phyloP scores from a whole-genome alignment of 768 basidiomycete genomes.

The Leccinum disarticulatum region DNA sequence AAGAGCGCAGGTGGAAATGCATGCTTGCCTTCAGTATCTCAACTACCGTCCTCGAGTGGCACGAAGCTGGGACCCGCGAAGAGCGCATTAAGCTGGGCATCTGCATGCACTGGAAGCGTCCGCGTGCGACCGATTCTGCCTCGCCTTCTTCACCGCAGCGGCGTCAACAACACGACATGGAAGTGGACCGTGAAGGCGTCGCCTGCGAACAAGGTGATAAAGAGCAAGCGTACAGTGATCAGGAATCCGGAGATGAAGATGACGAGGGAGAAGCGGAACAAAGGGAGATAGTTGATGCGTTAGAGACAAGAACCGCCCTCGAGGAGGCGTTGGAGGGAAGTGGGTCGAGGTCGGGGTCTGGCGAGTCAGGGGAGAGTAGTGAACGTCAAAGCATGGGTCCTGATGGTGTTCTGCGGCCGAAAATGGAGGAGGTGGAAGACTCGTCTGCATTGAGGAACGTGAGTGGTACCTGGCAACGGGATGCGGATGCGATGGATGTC shows the following conservation, averaged over 20 bases:
- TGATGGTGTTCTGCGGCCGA: constrained; percentile 39
- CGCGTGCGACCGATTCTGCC: constrained; percentile 32
- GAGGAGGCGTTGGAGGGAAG: constrained; percentile 54
- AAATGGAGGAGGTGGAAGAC: constrained; percentile 60
- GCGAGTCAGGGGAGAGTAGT: constrained; percentile 36
- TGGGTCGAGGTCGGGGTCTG: constrained; percentile 29
- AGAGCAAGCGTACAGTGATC: constrained; percentile 27
- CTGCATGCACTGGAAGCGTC: constrained; percentile 62
- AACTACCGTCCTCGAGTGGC: constrained; percentile 85
- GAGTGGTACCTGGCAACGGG: constrained; percentile 19
- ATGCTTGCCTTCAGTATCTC: constrained; percentile 82
- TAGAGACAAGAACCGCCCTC: constrained; percentile 54
- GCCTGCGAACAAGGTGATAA: constrained; percentile 23
- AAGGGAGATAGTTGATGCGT: constrained; percentile 54
- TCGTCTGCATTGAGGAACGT: constrained; percentile 38
- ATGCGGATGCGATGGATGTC: constrained; percentile 36
- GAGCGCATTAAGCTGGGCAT: constrained; percentile 67
- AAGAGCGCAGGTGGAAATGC: constrained; percentile 92
- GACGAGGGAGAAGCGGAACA: constrained; percentile 58
- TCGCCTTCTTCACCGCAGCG: constrained; percentile 30
- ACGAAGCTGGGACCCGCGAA: constrained; percentile 63
- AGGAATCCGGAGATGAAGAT: constrained; percentile 56
- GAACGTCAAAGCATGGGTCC: constrained; percentile 31
- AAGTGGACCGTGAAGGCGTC: constrained; percentile 29
- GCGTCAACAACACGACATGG: constrained; percentile 30